phyloP scores from a whole-genome alignment of 139 green algal genomes.

The Picochlorum costavermella region DNA sequence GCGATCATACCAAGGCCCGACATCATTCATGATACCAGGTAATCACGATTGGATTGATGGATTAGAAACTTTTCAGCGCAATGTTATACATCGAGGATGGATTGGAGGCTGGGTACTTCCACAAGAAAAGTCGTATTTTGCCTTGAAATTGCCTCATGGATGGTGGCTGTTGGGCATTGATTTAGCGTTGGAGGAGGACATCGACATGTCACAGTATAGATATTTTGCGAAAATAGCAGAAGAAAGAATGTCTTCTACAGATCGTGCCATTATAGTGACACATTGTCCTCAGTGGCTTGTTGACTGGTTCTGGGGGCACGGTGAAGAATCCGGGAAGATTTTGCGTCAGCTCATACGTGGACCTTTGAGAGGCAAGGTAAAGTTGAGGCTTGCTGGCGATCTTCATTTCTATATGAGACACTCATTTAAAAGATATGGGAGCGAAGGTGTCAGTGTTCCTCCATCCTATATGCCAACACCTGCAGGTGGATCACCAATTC shows the following conservation, averaged over 20 bases:
- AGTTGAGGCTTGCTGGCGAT: constrained; percentile 71
- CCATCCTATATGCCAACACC: constrained; percentile 23
- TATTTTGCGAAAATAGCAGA: constrained; percentile 84
- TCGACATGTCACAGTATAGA: constrained; percentile 74
- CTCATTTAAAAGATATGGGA: constrained; percentile 31
- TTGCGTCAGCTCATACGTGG: constrained; percentile 70
- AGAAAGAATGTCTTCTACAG: constrained; percentile 52
- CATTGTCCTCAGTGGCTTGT: constrained; percentile 79
- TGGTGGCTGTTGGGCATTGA: constrained; percentile 90
- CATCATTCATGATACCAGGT: constrained; percentile 72
- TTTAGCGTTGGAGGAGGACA: constrained; percentile 60
- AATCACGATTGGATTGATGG: constrained; percentile 82
- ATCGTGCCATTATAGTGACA: constrained; percentile 76
- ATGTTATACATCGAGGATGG: constrained; percentile 77
- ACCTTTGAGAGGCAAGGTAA: constrained; percentile 58
- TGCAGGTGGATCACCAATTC: constrained; percentile 18
- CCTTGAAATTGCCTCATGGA: constrained; percentile 64
- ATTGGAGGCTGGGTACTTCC: constrained; percentile 82
- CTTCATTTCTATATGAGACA: constrained; percentile 92
- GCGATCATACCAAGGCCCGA: constrained; percentile 51
- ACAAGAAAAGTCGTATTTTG: constrained; percentile 72
- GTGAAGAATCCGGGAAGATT: constrained; percentile 36
- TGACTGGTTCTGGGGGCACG: constrained; percentile 62
- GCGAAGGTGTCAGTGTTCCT: neutral
- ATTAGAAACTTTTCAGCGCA: constrained; percentile 66